phyloP scores from a whole-genome alignment of 164 flowering plant genomes.

The Malania oleifera region DNA sequence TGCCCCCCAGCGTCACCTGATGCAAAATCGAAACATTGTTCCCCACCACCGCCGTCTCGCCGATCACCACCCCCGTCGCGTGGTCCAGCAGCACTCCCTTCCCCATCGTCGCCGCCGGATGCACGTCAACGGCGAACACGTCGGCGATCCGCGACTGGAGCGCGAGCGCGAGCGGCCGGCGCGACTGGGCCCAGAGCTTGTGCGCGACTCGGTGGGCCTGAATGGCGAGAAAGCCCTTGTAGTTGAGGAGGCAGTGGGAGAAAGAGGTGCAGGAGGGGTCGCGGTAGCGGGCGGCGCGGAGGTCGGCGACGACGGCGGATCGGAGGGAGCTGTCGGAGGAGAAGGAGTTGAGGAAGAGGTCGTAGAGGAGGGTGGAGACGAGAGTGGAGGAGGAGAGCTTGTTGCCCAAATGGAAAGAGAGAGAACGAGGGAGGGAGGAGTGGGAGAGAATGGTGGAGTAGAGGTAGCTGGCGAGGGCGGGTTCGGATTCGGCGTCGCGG shows the following conservation, averaged over 20 bases:
- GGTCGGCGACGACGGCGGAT: constrained; percentile 70
- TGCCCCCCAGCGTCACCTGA: constrained; percentile 64
- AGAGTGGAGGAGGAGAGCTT: constrained; percentile 81
- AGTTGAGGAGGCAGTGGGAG: constrained; percentile 82
- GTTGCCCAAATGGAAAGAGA: constrained; percentile 74
- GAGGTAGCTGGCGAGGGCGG: constrained; percentile 8
- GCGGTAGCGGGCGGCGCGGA: constrained; percentile 65
- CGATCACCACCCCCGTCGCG: constrained; percentile 64
- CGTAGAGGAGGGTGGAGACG: constrained; percentile 76
- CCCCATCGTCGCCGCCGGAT: constrained; percentile 54
- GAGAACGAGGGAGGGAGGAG: constrained; percentile 15
- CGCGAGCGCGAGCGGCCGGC: constrained; percentile 48
- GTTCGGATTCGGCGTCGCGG: constrained; percentile 5
- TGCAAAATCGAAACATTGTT: constrained; percentile 63
- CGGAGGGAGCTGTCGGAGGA: constrained; percentile 46
- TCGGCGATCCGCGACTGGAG: constrained; percentile 59
- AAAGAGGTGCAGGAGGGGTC: constrained; percentile 85
- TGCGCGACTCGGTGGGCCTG: constrained; percentile 62
- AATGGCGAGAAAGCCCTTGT: constrained; percentile 74
- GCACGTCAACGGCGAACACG: constrained; percentile 61
- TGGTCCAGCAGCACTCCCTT: constrained; percentile 56
- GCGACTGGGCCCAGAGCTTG: constrained; percentile 49
- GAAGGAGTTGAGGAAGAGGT: constrained; percentile 69
- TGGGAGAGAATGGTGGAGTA: constrained; percentile 11
- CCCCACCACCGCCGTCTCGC: constrained; percentile 67